Percentiles rank a stretch among this genome's conserved stretches.
Evolutionary conservation across 1,284 basidiomycete genomes (phyloP).

Genomic region (Malassezia cuniculi): DNA sequence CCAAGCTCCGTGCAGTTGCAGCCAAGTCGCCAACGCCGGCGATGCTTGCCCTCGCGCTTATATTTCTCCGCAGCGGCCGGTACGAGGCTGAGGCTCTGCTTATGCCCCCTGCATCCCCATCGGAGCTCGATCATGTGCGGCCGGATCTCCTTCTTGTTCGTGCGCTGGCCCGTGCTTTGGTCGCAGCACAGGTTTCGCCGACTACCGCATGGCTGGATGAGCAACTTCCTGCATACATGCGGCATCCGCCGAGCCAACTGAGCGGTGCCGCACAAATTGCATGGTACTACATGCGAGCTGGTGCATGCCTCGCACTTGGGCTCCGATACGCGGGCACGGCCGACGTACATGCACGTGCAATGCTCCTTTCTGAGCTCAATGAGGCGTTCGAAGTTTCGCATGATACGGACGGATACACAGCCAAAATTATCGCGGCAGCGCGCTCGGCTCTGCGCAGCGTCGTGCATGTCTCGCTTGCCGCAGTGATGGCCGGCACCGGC

Average conservation of each 20-base stretch:
- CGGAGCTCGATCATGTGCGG: constrained; percentile 68
- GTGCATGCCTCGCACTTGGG: constrained; percentile 77
- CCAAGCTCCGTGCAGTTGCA: constrained; percentile 16
- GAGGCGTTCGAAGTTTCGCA: constrained; percentile 47
- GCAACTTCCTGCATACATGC: constrained; percentile 62
- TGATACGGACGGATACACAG: background rate
- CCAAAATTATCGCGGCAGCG: constrained; percentile 53
- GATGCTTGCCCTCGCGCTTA: constrained; percentile 73
- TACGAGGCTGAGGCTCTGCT: constrained; percentile 73
- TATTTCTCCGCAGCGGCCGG: constrained; percentile 75
- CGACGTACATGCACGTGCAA: constrained; percentile 58
- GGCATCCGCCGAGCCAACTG: constrained; percentile 48
- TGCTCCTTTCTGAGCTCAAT: constrained; percentile 62
- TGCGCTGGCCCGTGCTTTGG: constrained; percentile 63
- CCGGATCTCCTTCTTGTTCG: constrained; percentile 75
- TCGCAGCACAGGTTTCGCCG: constrained; percentile 63
- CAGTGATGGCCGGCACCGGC: constrained; percentile 93
- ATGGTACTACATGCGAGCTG: constrained; percentile 49
- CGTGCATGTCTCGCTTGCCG: constrained; percentile 68
- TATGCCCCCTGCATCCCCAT: constrained; percentile 63
- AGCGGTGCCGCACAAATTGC: constrained; percentile 25
- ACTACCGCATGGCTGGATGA: constrained; percentile 63
- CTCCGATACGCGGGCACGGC: constrained; percentile 71
- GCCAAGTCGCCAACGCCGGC: constrained; percentile 57
- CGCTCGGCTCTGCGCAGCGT: constrained; percentile 78